phyloP scores from a whole-genome alignment of 1,284 basidiomycete genomes.

The Apiotrichum sp. region DNA sequence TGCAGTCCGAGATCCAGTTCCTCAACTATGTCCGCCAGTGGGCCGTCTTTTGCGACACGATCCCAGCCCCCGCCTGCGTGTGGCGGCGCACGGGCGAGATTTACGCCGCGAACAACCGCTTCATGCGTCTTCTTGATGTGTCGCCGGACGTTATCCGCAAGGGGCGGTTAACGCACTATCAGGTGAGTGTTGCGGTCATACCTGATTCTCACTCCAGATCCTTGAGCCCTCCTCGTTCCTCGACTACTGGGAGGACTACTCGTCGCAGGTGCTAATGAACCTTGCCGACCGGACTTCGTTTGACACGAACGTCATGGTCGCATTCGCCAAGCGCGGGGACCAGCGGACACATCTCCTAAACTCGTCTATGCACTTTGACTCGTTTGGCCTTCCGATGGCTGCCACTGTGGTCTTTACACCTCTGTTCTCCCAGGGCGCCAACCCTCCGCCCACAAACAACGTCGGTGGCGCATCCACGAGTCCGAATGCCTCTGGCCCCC shows the following conservation, averaged over 20 bases:
- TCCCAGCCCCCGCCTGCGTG: slow-evolving; percentile 10
- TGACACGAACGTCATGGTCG: slow-evolving; percentile 8
- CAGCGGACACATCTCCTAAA: slow-evolving; percentile 10
- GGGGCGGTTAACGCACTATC: slow-evolving; percentile 10
- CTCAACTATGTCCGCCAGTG: slow-evolving; percentile 13
- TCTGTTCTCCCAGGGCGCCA: not conserved
- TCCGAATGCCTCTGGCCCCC: not conserved
- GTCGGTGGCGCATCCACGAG: not conserved
- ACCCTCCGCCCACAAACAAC: too few relatives aligned
- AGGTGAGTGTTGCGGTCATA: slow-evolving; percentile 4
- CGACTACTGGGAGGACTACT: slow-evolving; percentile 18
- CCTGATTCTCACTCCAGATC: not conserved
- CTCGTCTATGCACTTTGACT: slow-evolving; percentile 13
- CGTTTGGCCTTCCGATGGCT: slow-evolving; percentile 15
- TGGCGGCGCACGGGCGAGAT: slow-evolving; percentile 18
- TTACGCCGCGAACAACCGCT: slow-evolving; percentile 13
- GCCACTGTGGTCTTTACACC: slow-evolving; percentile 13
- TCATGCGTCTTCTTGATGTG: slow-evolving; percentile 9
- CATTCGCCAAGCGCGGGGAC: slow-evolving; percentile 1
- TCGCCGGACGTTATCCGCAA: slow-evolving; percentile 5
- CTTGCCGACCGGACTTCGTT: slow-evolving; percentile 10
- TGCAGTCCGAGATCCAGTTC: slow-evolving; percentile 15
- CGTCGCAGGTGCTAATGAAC: slow-evolving; percentile 12
- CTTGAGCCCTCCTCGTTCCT: slow-evolving; percentile 13
- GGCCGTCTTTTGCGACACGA: slow-evolving; percentile 9